Base-by-base conservation (phyloP, 345 rosid species). In the Tarenaya hassleriana region DNA sequence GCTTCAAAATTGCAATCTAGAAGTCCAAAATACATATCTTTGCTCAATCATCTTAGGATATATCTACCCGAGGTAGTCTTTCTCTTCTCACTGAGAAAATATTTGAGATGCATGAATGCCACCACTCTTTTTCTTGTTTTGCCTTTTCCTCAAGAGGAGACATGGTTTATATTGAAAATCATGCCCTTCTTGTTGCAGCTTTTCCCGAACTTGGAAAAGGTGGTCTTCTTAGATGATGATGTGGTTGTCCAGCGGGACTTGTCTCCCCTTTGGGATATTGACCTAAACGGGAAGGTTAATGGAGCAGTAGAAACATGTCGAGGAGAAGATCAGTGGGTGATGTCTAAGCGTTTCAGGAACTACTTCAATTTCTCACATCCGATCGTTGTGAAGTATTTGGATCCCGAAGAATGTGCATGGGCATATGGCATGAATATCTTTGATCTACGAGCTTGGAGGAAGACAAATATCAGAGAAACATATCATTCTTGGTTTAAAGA, bases 341-440 rank as follows among this genome's bases (percentile, higher is more conserved):
- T 94, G 99, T 86, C 95, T 46, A 94, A 94, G 71, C 94, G 69
- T 67, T 77, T 94, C 67, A 83, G 72, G 66, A 94, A 86, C 80
- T 94, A 94, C 82, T 94, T 94, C 83, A 94, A 94, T 71, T 94
- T 94, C 75, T 82, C 99, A 13, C 97, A 94, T 78, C 97, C 99
- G 37, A 89, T 81, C 62, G 51, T 94, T 7, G 65, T 80, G 33
- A 79, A 88, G 60, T 70, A 82, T 75, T 72, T 94, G 77, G 76
- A 94, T 53, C 92, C 97, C 0, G 64, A 83, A 42, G 99, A 94
- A 75, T 94, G 99, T 70, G 99, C 99, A 7, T 94, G 99, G 99
- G 99, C 99, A 34, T 94, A 94, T 69, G 99, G 99, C 47, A 94
- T 94, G 99, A 94, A 94, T 62, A 69, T 94, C 60, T 86, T 94